A percentile compares a stretch with the other conserved stretches of the same genome.
Evolutionary conservation across 73 alveolate genomes (phyloP).

Genomic region (Uronychia binucleata): DNA sequence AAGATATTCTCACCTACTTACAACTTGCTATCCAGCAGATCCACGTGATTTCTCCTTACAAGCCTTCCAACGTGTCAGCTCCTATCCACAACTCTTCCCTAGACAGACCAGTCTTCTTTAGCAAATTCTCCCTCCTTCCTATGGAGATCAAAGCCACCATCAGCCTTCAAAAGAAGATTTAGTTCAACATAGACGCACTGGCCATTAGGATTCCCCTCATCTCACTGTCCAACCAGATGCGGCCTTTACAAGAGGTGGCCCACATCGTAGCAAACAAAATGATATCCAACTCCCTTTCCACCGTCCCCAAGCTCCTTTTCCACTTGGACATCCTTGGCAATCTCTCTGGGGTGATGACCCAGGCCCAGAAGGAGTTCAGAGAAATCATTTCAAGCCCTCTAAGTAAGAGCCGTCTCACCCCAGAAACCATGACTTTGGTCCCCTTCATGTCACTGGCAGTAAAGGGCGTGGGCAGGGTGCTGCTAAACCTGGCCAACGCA

Average conservation of each 20-base stretch:
- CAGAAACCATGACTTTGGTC: background rate
- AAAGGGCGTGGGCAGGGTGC: background rate
- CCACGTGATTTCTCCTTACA: too few relatives aligned
- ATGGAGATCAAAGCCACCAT: background rate
- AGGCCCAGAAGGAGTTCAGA: background rate
- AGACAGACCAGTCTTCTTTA: background rate
- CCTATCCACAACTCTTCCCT: background rate
- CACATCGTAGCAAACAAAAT: background rate
- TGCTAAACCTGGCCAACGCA: background rate
- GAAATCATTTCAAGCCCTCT: background rate
- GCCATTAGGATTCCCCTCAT: background rate
- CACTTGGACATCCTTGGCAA: background rate
- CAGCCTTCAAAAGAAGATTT: background rate
- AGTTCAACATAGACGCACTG: background rate
- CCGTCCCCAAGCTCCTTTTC: background rate
- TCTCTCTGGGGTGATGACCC: background rate
- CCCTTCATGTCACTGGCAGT: background rate
- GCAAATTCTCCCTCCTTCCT: background rate
- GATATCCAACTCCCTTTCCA: background rate
- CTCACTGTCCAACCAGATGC: background rate
- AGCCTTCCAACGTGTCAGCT: background rate
- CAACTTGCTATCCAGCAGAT: background rate
- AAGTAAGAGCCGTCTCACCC: background rate
- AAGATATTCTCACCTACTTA: background rate
- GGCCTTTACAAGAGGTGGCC: background rate